Conservation (phyloP, 495 filamentous ascomycete species). For the Neurospora sp. region DNA sequence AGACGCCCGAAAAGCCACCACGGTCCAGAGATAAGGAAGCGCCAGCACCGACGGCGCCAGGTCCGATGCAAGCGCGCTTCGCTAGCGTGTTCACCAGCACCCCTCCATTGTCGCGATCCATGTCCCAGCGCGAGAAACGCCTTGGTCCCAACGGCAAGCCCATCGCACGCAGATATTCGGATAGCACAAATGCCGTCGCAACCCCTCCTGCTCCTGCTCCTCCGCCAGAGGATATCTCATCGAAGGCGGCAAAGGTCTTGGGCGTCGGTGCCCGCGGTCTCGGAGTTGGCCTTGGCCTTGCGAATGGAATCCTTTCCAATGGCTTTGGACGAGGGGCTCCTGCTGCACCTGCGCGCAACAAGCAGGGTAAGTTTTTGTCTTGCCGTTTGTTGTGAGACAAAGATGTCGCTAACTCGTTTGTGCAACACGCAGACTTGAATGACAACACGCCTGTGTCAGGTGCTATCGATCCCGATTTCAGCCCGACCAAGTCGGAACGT, state of each 20-base stretch:
- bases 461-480: conserved; percentile 28
- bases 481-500: conserved; percentile 32
- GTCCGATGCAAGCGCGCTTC: conserved; percentile 22
- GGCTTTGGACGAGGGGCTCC: conserved; percentile 18
- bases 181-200: conserved; percentile 32
- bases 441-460: conserved; percentile 8
- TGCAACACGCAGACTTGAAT: neutral
- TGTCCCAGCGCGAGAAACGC: conserved; percentile 40
- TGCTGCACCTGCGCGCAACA: conserved; percentile 19
- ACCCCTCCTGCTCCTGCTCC: conserved; percentile 10
- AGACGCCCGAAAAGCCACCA: conserved; percentile 26
- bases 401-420: conserved; percentile 7
- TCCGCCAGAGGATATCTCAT: conserved; percentile 39
- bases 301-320: conserved; percentile 6
- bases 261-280: conserved; percentile 26
- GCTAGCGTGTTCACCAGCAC: conserved; percentile 41
- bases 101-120: conserved; percentile 41
- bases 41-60: conserved; percentile 25
- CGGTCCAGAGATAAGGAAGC: conserved; percentile 34
- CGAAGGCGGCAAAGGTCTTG: conserved; percentile 44
- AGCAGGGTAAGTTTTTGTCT: conserved; percentile 14
- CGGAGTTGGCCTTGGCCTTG: conserved; percentile 6
- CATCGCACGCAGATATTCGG: conserved; percentile 40
- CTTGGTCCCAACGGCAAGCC: conserved; percentile 23
- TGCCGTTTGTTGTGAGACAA: conserved; percentile 8